Base-by-base conservation (phyloP, 768 basidiomycete species). In the Pisolithus sp. region DNA sequence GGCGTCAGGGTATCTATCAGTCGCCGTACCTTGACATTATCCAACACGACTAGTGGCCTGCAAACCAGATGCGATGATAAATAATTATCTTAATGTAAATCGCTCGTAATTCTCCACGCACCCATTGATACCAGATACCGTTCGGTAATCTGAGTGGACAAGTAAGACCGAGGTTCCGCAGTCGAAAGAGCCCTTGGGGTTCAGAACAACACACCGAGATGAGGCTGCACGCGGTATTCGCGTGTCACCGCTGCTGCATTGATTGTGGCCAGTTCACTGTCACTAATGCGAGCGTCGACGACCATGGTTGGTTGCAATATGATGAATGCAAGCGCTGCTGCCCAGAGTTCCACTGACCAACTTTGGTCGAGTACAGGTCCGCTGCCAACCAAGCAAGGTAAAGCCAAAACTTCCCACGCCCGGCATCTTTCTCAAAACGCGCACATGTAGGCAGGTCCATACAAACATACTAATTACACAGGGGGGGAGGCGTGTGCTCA, bases 121-220 rank as follows among this genome's bases (percentile, higher is more conserved):
- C 93, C 95, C 96, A 64, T 98, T 98, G 72, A 98, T 88, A 55
- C 93, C 95, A 62, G 93, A 93, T 48, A 99, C 96, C n/a, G 94
- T 97, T 57, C 92, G 82, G 73, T 97, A 97, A 71, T 97, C 93
- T 94, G 65, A 24, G 58, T 43, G 46, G 46, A 60, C 15, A 44
- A 26, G 57, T 60, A 46, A 48, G 51, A 42, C 34, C 47, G 44
- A 38, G 37, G 12, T 23, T 36, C 5, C 36, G n/a, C 13, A 24
- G 31, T 36, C 15, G 38, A 30, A 45, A 9, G 50, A 57, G 26
- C 53, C 57, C 48, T 50, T 7, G 41, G 38, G 40, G 42, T 44
- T 54, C 38, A 53, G 23, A 59, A 71, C 79, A 59, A 71, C 79
- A 59, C 66, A 92, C 91, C 91, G 57, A 94, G 76, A 71, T 91